These are phyloP conservation scores for Phytopythium aichiense DNA, from an alignment of 352 stramenopile genomes.

Conservation along the genomic window DNA sequence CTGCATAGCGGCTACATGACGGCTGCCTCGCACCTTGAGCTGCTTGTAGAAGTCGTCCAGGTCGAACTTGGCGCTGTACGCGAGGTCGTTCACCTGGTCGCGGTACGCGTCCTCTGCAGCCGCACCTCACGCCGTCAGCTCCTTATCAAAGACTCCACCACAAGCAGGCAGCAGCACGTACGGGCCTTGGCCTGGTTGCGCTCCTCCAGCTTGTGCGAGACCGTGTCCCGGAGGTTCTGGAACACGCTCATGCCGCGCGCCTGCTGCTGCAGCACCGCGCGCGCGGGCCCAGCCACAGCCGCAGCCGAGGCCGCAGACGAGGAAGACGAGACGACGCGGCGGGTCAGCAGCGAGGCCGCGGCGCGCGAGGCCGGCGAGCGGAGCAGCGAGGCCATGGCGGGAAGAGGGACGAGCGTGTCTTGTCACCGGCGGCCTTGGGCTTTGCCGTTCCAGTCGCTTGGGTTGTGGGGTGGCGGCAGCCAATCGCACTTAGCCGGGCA, in stretches of 20 bases:
- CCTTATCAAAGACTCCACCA: not conserved
- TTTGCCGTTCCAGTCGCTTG: slow-evolving; percentile 6
- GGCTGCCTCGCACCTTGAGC: slow-evolving; percentile 43
- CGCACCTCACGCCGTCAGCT: not conserved
- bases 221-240: slow-evolving; percentile 61
- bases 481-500: not conserved
- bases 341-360: slow-evolving; percentile 23
- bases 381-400: slow-evolving; percentile 12
- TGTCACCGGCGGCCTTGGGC: slow-evolving; percentile 7
- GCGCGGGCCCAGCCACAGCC: not conserved
- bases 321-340: slow-evolving; percentile 1
- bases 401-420: slow-evolving; percentile 2
- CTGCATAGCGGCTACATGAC: not conserved
- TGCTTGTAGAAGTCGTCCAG: slow-evolving; percentile 64
- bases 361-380: slow-evolving; percentile 30
- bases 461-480: not conserved
- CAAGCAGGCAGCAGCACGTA: not conserved
- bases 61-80: slow-evolving; percentile 65
- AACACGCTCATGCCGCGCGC: slow-evolving; percentile 73
- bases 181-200: slow-evolving; percentile 65
- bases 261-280: slow-evolving; percentile 16
- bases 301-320: slow-evolving; percentile 4
- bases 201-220: slow-evolving; percentile 76
- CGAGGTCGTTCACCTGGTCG: slow-evolving; percentile 70
- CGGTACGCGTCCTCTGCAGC: slow-evolving; percentile 63